Evolutionary conservation across 768 basidiomycete species (phyloP).

Genomic region (Vararia minispora): DNA sequence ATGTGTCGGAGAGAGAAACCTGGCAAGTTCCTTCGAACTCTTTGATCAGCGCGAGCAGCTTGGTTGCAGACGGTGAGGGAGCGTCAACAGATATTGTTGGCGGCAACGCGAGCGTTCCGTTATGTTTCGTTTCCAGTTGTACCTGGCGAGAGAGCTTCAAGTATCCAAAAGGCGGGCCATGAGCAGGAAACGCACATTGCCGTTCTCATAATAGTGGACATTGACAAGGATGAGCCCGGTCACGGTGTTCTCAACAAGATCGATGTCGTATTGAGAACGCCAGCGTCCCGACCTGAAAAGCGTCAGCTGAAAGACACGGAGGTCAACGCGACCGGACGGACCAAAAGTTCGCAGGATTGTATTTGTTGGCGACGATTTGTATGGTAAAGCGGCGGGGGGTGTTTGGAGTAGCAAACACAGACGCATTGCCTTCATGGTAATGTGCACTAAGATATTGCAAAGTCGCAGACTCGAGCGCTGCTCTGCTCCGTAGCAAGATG

Average conservation of each 20-base stretch:
- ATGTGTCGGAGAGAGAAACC: constrained; percentile 65
- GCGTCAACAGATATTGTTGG: constrained; percentile 42
- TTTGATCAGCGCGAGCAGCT: constrained; percentile 72
- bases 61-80: constrained; percentile 44
- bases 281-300: constrained; percentile 80
- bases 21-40: constrained; percentile 78
- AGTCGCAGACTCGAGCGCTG: constrained; percentile 58
- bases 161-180: neutral
- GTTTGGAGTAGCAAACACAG: constrained; percentile 51
- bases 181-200: constrained; percentile 52
- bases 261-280: constrained; percentile 78
- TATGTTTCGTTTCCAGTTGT: constrained; percentile 74
- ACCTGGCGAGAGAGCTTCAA: constrained; percentile 39
- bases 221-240: constrained; percentile 70
- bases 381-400: constrained; percentile 43
- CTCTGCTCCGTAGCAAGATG: constrained; percentile 27
- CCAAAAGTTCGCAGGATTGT: constrained; percentile 93
- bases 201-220: constrained; percentile 97
- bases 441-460: constrained; percentile 68
- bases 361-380: constrained; percentile 91
- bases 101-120: constrained; percentile 51
- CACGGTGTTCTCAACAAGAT: constrained; percentile 51
- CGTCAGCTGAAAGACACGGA: neutral
- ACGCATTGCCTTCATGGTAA: constrained; percentile 67
- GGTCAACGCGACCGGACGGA: constrained; percentile 21